Evolutionary conservation across 1,284 basidiomycete species (phyloP), one percentile per base, ranked within the genome.

Genomic region (Mycosarcoma maydis): DNA sequence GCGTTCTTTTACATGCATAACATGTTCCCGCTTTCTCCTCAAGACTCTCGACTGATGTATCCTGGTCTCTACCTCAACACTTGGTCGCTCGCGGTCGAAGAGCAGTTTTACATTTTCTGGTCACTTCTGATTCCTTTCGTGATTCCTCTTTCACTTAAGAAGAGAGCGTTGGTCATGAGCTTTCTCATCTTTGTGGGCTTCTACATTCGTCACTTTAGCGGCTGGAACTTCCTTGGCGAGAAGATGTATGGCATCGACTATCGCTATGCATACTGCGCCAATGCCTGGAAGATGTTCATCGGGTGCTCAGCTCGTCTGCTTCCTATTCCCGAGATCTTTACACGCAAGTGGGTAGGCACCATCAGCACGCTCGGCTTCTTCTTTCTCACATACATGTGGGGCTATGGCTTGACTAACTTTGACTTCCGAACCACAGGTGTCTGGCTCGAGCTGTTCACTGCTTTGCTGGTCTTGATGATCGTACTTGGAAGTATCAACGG

Each of bases 71-170:
- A 43, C 41, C 50, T 55, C 34, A 53, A 69, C 52, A 65, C 61
- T 1, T 69, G 66, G 66, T 64, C 66, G 32, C 44, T 69, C 3
- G 66, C 66, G 6, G 61, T 69, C 14, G 66, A 69, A 29, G 61
- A 69, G 32, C 66, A 69, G 53, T 69, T 69, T 37, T 69, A 69
- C 39, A 58, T 69, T 24, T 57, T 69, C 38, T 69, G 66, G 66
- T 62, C 66, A 26, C 47, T 65, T 3, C 26, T 69, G 13, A 57
- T 69, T 16, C 38, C 54, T 2, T 49, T 69, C n/a, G 36, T 66
- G 20, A 34, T 66, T 11, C 55, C 55, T 3, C 50, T 59, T 13
- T 55, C 62, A 37, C 27, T 57, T 22, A 38, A 40, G 19, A 22
- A 20, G 6, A 42, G 54, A 19, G 44, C 54, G n/a, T 3, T 57